Percentiles rank a stretch among this genome's conserved stretches.
These are phyloP conservation scores for Aspergillus sp. DNA, from an alignment of 2,329 filamentous ascomycete genomes.

Conservation along the genomic window DNA sequence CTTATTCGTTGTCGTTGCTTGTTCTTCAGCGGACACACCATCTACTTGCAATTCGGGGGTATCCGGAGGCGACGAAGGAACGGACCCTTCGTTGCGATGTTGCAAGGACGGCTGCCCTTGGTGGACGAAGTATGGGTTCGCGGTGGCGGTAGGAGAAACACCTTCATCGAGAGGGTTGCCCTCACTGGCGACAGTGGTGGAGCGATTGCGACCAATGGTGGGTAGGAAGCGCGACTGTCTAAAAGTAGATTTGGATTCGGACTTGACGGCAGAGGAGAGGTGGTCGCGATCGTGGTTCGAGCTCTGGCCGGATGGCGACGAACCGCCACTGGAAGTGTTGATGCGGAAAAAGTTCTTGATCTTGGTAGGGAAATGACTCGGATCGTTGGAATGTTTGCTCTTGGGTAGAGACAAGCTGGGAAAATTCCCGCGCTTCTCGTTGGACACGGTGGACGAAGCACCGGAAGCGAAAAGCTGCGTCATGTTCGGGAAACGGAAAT, in stretches of 20 bases:
- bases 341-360: constrained; percentile 67
- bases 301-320: constrained; percentile 23
- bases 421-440: constrained; percentile 43
- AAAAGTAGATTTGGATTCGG: constrained; percentile 61
- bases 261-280: constrained; percentile 43
- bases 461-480: constrained; percentile 38
- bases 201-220: constrained; percentile 78
- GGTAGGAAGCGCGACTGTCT: constrained; percentile 85
- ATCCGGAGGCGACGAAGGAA: constrained; percentile 86
- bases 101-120: constrained; percentile 88
- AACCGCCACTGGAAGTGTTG: constrained; percentile 47
- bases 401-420: constrained; percentile 38
- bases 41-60: constrained; percentile 73
- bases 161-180: constrained; percentile 83
- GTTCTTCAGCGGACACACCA: constrained; percentile 57
- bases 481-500: constrained; percentile 21
- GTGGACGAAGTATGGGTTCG: constrained; percentile 95
- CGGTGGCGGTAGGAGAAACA: constrained; percentile 84
- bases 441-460: constrained; percentile 32
- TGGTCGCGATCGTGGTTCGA: constrained; percentile 27
- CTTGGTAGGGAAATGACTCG: constrained; percentile 52
- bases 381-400: constrained; percentile 36
- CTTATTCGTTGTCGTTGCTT: constrained; percentile 72
- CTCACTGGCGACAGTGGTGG: constrained; percentile 85
- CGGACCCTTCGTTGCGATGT: constrained; percentile 90